phyloP scores from a whole-genome alignment of 306 rosid species.

The Gastrolobium bilobum region DNA sequence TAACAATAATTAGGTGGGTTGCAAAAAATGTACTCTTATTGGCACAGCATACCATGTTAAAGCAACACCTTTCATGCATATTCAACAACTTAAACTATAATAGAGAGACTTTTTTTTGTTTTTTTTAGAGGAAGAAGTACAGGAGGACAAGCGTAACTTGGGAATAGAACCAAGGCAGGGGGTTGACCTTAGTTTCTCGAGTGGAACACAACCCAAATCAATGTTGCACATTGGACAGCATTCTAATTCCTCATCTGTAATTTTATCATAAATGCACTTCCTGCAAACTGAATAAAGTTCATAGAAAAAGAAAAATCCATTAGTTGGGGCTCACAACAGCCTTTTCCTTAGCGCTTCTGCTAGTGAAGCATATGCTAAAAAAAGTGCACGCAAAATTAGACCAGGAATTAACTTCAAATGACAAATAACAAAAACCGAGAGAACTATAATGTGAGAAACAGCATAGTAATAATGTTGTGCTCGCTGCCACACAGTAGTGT shows the following conservation, averaged over 20 bases:
- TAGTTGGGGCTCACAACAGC: background rate
- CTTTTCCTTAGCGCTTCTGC: background rate
- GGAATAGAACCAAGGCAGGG: conserved; percentile 22
- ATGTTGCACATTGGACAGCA: conserved; percentile 83
- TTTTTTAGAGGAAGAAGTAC: background rate
- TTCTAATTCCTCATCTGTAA: conserved; percentile 83
- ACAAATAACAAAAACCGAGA: conserved; percentile 19
- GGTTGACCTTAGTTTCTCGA: conserved; percentile 87
- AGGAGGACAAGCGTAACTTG: conserved; percentile 15
- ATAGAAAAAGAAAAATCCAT: conserved; percentile 11
- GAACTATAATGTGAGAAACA: conserved; percentile 40
- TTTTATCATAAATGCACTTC: conserved; percentile 85
- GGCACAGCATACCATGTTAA: conserved; percentile 33
- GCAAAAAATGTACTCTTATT: conserved; percentile 2
- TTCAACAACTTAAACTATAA: conserved; percentile 15
- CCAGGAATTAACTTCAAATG: conserved; percentile 1
- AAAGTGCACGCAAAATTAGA: conserved; percentile 20
- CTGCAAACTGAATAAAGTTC: conserved; percentile 82
- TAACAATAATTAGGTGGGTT: conserved; percentile 3
- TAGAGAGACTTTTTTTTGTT: background rate
- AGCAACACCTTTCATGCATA: conserved; percentile 31
- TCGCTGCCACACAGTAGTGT: background rate
- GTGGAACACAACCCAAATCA: conserved; percentile 82
- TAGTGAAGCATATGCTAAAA: background rate
- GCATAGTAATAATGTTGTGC: conserved; percentile 15